Base-by-base conservation (phyloP, 2,329 filamentous ascomycete genomes). In the Botrytis aclada region DNA sequence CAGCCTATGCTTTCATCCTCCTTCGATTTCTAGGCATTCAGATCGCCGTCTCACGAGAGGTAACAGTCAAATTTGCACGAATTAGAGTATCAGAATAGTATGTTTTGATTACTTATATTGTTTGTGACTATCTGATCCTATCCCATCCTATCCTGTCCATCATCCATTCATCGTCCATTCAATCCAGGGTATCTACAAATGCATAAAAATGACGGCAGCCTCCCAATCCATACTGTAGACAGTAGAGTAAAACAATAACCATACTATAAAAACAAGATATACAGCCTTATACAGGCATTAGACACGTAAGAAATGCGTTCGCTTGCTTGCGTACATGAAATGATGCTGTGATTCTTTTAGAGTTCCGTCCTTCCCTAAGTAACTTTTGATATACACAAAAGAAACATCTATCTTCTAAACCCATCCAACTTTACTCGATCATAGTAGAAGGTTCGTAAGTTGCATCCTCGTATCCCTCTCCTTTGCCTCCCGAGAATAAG, bases 401-500 rank as follows among this genome's bases (percentile, higher is more conserved):
- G 43, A 47, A 51, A 66, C 47, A 65, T 65, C 43, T 65, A 65
- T 51, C 63, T 9, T 66, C 45, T n/a, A 51, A 22, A n/a, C n/a
- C 18, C 25, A 41, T 29, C 34, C 20, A 22, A 22, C 20, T 10
- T 18, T n/a, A 37, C n/a, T n/a, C 8, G 43, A 34, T 72, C 39
- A 72, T 22, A 47, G 29, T 47, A 81, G 70, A 9, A 81, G 70
- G 4, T 75, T 77, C 32, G 80, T 80, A 34, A 81, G 77, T 72
- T 78, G 73, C 80, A 81, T 81, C 58, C 80, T 76, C 14, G 78
- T 76, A 71, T 81, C 80, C 14, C 78, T 75, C 60, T 78, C 77
- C 3, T 61, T 72, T 22, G 37, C 54, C 60, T 79, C 76, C 1
- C 58, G 67, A 25, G 72, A 62, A 32, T 72, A 74, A 65, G 75